phyloP scores from a whole-genome alignment of 768 basidiomycete genomes.

The Rhizopogon sp. region DNA sequence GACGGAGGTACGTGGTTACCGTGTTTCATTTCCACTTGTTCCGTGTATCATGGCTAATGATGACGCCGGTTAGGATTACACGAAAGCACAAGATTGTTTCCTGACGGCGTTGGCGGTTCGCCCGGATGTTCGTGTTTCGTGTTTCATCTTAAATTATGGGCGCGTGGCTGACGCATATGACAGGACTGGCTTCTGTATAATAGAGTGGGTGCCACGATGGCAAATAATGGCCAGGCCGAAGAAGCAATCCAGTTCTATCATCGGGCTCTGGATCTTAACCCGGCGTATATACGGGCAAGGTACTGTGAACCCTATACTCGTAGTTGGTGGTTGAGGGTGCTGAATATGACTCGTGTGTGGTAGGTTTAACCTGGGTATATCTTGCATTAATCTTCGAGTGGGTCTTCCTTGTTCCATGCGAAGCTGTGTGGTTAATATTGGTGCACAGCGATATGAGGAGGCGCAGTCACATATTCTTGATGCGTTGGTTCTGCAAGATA shows the following conservation, averaged over 20 bases:
- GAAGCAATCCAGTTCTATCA: slow-evolving; percentile 87
- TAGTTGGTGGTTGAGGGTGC: not conserved
- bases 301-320: slow-evolving; percentile 20
- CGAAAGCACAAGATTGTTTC: slow-evolving; percentile 93
- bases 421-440: not conserved
- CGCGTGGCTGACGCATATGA: not conserved
- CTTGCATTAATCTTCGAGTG: slow-evolving; percentile 83
- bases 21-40: not conserved
- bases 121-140: slow-evolving; percentile 61
- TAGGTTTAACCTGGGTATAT: slow-evolving; percentile 93
- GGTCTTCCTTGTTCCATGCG: slow-evolving; percentile 19
- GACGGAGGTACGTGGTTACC: slow-evolving; percentile 60
- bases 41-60: not conserved
- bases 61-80: slow-evolving; percentile 63
- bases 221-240: slow-evolving; percentile 76
- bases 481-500: slow-evolving; percentile 85
- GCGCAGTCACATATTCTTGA: slow-evolving; percentile 85
- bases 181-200: slow-evolving; percentile 94
- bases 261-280: slow-evolving; percentile 81
- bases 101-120: slow-evolving; percentile 79
- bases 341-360: not conserved
- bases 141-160: not conserved
- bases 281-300: slow-evolving; percentile 88
- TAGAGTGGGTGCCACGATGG: slow-evolving; percentile 90
- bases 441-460: slow-evolving; percentile 70